Conservation (phyloP, 257 asterid genomes). For the Capsicum chinense region DNA sequence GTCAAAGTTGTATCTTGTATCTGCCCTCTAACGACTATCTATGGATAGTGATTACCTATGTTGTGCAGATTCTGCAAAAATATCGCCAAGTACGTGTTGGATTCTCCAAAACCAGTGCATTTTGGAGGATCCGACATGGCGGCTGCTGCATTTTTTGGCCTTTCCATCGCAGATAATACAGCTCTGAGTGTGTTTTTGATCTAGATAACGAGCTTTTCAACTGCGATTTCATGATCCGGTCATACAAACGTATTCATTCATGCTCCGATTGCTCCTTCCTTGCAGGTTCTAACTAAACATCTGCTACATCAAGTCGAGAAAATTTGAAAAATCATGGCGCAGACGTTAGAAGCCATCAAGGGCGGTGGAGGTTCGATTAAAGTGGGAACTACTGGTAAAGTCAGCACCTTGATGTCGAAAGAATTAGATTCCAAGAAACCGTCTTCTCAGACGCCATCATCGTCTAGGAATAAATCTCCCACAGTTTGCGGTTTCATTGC, state of each 20-base stretch:
- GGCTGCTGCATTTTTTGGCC: background rate
- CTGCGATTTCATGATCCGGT: background rate
- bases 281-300: slow-evolving; percentile 8
- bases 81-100: background rate
- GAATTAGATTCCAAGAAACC: slow-evolving; percentile 26
- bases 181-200: background rate
- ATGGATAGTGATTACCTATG: background rate
- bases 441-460: background rate
- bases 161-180: background rate
- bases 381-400: slow-evolving; percentile 27
- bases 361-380: slow-evolving; percentile 25
- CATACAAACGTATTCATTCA: background rate
- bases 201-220: background rate
- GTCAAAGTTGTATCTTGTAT: background rate
- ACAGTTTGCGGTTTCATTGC: slow-evolving; percentile 27
- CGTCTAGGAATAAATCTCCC: slow-evolving; percentile 28
- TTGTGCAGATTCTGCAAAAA: background rate
- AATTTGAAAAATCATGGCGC: slow-evolving; percentile 23
- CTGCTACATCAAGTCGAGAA: background rate
- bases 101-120: background rate
- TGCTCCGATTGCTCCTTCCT: background rate
- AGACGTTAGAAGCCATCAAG: slow-evolving; percentile 10
- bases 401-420: slow-evolving; percentile 22
- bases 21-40: background rate
- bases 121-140: background rate